These are phyloP conservation scores for Candida chauliodis DNA, from an alignment of 805 yeast species.

Conservation along the genomic window DNA sequence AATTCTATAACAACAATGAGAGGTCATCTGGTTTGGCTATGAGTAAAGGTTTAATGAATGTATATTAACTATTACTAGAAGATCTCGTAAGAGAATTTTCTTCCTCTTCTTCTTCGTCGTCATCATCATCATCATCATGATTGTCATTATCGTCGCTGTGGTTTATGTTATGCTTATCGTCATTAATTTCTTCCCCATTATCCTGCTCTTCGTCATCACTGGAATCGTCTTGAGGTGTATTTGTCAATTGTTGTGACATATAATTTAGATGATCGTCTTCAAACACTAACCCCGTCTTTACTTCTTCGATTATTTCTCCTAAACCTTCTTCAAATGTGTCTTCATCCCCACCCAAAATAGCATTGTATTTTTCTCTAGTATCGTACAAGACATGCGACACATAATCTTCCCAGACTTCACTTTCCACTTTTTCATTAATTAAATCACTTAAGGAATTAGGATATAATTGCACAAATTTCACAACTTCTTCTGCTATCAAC, in stretches of 20 bases:
- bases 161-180: conserved; percentile 74
- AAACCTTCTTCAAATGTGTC: conserved; percentile 40
- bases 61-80: conserved; percentile 63
- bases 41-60: conserved; percentile 89
- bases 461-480: conserved; percentile 62
- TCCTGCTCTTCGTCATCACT: conserved; percentile 24
- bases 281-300: conserved; percentile 26
- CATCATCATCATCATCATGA: conserved; percentile 19
- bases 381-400: conserved; percentile 80
- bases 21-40: conserved; percentile 83
- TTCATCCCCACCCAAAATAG: conserved; percentile 81
- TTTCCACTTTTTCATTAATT: conserved; percentile 36
- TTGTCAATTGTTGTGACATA: conserved; percentile 71
- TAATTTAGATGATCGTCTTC: conserved; percentile 61
- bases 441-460: conserved; percentile 36
- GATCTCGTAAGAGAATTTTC: conserved; percentile 35
- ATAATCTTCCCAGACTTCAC: conserved; percentile 70
- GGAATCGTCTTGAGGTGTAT: conserved; percentile 18
- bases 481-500: conserved; percentile 92
- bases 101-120: conserved; percentile 19
- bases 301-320: conserved; percentile 37
- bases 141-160: conserved; percentile 66
- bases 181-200: conserved; percentile 41
- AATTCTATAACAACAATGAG: conserved; percentile 71
- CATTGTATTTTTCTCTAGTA: conserved; percentile 90